Base-by-base conservation (phyloP, 768 basidiomycete species). In the Psilocybe subaeruginosa region DNA sequence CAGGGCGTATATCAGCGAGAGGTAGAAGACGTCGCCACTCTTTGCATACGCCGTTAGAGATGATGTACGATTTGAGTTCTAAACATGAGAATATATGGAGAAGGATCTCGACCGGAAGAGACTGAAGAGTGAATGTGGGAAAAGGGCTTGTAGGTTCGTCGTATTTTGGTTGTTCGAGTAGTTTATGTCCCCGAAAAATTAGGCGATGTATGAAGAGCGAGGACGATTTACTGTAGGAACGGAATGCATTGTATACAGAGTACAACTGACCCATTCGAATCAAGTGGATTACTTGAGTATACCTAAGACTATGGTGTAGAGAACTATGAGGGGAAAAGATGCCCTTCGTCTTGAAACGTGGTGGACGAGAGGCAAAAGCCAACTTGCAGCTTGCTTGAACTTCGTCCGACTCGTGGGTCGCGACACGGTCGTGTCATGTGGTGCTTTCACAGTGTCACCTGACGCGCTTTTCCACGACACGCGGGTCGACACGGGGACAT, bases 1-100 rank as follows among this genome's bases (percentile, higher is more conserved):
- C 29, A 2, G 55, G 43, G 19, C 30, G 45, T 8, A 56, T 47
- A 4, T 48, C 17, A n/a, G 56, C 33, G 7, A 49, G 19, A n/a
- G 56, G 56, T 6, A 57, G 56, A 35, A 57, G 56, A 5, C 9
- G 31, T 3, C 30, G 46, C 46, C 56, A 57, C 8, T 31, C 9
- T 30, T 35, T 57, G 56, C 56, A 57, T 7, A 57, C 56, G 17
- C 56, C 56, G 12, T 49, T 46, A 33, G 30, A 57, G 16, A 57
- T 8, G 11, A 57, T 48, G 30, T 57, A 37, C 1, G 46, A 23
- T 23, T 57, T 57, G 4, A 57, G 46, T 8, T 59, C 58, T 1
- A 51, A 39, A 37, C 23, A 46, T 31, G 59, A 56, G 51, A 53
- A 53, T 4, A 53, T 17, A n/a, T 53, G 29, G 3, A 53, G 30